These are phyloP conservation scores for Clonostachys rosea DNA, from an alignment of 2,329 filamentous ascomycete species.

Conservation along the genomic window DNA sequence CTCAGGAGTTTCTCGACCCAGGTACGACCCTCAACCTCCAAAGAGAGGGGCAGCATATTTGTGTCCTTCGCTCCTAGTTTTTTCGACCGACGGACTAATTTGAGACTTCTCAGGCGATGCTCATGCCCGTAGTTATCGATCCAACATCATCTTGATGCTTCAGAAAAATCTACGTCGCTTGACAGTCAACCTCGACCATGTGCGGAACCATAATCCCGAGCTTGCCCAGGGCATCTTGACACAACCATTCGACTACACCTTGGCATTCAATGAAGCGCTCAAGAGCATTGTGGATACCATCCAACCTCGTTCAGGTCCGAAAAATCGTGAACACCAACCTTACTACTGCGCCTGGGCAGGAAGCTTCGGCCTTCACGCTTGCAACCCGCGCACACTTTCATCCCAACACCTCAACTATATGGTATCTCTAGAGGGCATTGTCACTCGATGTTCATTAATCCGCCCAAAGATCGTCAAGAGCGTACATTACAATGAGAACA, in stretches of 20 bases:
- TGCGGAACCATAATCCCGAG: slow-evolving; percentile 80
- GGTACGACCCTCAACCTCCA: slow-evolving; percentile 49
- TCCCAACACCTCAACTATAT: slow-evolving; percentile 91
- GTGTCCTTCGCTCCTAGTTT: not conserved
- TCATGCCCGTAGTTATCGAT: slow-evolving; percentile 70
- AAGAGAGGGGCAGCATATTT: not conserved
- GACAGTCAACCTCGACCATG: slow-evolving; percentile 80
- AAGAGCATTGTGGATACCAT: slow-evolving; percentile 83
- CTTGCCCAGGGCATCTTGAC: slow-evolving; percentile 75
- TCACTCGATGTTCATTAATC: slow-evolving; percentile 92
- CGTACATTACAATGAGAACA: slow-evolving; percentile 90
- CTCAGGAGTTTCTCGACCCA: slow-evolving; percentile 91
- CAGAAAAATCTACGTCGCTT: slow-evolving; percentile 62
- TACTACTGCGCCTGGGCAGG: slow-evolving; percentile 98
- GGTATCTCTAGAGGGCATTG: slow-evolving; percentile 96
- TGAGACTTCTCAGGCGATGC: slow-evolving; percentile 38
- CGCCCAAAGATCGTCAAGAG: slow-evolving; percentile 97
- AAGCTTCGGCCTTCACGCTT: slow-evolving; percentile 90
- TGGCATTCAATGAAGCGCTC: slow-evolving; percentile 86
- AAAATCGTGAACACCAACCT: slow-evolving; percentile 71
- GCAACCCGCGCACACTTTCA: slow-evolving; percentile 88
- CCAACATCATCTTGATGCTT: slow-evolving; percentile 79
- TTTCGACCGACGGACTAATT: slow-evolving; percentile 1
- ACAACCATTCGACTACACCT: slow-evolving; percentile 80
- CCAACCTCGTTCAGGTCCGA: slow-evolving; percentile 30